Evolutionary conservation across 23 red algal species (phyloP), one percentile per base, ranked within the genome.

Genomic region (Gracilaria domingensis): DNA sequence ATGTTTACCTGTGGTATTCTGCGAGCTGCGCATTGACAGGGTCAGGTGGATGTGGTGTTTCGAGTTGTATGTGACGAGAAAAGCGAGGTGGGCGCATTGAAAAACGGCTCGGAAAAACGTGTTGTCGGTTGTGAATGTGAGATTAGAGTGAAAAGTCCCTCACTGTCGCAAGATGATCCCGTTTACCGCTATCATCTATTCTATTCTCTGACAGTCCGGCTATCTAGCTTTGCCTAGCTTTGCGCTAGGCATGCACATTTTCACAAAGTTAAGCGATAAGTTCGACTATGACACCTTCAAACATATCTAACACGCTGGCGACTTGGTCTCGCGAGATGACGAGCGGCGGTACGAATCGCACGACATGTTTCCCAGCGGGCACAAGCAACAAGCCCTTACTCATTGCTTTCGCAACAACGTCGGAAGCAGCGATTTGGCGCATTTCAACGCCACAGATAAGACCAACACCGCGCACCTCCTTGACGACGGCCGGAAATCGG

Each of bases 321-420:
- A 98, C 65, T 72, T 98, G 84, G 18, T 55, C 50, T 53, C 84
- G 57, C 13, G 88, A 86, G 54, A 98, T 95, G 58, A 92, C 61
- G 12, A 98, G 80, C 8, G 96, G 93, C 25, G 96, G 96, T 18
- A 95, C 93, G 50, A 98, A 93, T 18, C 96, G 88, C 6, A 98
- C 93, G 12, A 98, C 93, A 59, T 60, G 34, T 36, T 90, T 88
- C 21, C 96, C 96, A 1, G 96, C 96, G 23, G 96, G 94, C 37
- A 98, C 96, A 26, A 98, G 80, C 75, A 98, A 66, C 49, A 95
- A 12, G 4, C 91, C 89, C 44, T 88, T 48, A 12, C 50, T 80
- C 56, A 94, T 93, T 29, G 82, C 84, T 17, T 85, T 79, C 34
- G 47, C 81, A 14, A 98, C 90, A 33, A 90, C 75, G 28, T 95